These are phyloP conservation scores for Ustilago curta DNA, from an alignment of 1,284 basidiomycete genomes.

Conservation along the genomic window DNA sequence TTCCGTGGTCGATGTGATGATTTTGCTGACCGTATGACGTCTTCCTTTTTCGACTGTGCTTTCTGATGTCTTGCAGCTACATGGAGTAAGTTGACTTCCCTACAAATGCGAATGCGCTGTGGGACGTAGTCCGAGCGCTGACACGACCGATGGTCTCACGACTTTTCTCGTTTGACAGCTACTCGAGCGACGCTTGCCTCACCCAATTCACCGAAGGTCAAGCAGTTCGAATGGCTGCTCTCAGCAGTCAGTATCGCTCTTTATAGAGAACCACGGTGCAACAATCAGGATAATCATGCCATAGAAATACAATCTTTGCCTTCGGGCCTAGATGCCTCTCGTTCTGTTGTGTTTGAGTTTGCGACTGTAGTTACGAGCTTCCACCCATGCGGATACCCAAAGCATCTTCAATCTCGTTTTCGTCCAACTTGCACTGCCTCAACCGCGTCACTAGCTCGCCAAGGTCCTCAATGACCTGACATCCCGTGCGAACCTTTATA, in stretches of 20 bases:
- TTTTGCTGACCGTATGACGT: not conserved
- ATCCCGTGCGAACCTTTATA: constrained; percentile 36
- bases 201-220: constrained; percentile 53
- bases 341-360: not conserved
- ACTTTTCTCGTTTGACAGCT: constrained; percentile 14
- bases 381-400: constrained; percentile 21
- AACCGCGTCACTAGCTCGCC: constrained; percentile 39
- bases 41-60: not conserved
- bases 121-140: not conserved
- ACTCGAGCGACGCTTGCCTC: constrained; percentile 49
- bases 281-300: not conserved
- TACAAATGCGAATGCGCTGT: too few species aligned
- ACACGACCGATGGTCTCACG: too few species aligned
- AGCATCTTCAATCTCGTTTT: constrained; percentile 28
- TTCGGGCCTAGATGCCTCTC: too few species aligned
- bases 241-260: constrained; percentile 31
- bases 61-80: constrained; percentile 22
- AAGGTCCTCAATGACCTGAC: constrained; percentile 43
- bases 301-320: not conserved
- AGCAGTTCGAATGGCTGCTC: constrained; percentile 47
- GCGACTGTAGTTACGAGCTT: not conserved
- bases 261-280: constrained; percentile 4
- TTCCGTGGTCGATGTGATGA: not conserved
- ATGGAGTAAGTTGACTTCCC: constrained; percentile 47
- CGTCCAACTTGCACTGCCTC: constrained; percentile 17